Percentiles rank a stretch among this genome's conserved stretches.
phyloP scores from a whole-genome alignment of 768 basidiomycete genomes.

The Inosperma sp. region DNA sequence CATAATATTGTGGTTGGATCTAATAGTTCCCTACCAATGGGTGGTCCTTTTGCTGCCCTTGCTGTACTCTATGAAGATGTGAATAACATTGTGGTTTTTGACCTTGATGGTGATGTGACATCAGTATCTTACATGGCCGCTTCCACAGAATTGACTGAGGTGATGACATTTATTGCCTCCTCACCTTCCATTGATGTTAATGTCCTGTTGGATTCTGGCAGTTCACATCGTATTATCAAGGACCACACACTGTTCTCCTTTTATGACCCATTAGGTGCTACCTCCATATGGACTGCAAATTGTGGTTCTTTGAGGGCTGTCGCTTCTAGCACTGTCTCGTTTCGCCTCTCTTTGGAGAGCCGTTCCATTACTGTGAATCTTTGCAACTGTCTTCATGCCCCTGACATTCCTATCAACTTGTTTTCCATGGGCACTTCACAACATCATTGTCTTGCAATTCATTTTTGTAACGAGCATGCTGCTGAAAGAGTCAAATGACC shows the following conservation, averaged over 20 bases:
- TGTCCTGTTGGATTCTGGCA: constrained; percentile 21
- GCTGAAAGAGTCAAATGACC: no score
- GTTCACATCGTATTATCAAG: constrained; percentile 18
- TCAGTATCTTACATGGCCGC: no score
- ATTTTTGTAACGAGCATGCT: no score
- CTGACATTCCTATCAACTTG: constrained; percentile 22
- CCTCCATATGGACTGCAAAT: constrained; percentile 19
- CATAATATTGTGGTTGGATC: no score
- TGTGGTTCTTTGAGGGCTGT: constrained; percentile 10
- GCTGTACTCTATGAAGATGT: no score
- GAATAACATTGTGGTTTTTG: no score
- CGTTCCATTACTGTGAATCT: constrained; percentile 8
- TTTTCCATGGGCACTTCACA: constrained; percentile 20
- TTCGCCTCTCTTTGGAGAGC: constrained; percentile 5
- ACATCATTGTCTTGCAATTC: background rate
- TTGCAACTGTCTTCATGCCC: constrained; percentile 23
- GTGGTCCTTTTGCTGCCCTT: no score
- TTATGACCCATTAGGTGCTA: constrained; percentile 5
- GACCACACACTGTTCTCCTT: constrained; percentile 15
- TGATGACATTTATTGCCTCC: no score
- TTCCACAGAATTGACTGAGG: no score
- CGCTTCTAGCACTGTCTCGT: constrained; percentile 15
- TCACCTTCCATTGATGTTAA: no score
- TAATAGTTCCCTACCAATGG: no score
- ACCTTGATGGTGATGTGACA: no score